Evolutionary conservation across 163 green algal species (phyloP).

Genomic region (Volvox carteri): DNA sequence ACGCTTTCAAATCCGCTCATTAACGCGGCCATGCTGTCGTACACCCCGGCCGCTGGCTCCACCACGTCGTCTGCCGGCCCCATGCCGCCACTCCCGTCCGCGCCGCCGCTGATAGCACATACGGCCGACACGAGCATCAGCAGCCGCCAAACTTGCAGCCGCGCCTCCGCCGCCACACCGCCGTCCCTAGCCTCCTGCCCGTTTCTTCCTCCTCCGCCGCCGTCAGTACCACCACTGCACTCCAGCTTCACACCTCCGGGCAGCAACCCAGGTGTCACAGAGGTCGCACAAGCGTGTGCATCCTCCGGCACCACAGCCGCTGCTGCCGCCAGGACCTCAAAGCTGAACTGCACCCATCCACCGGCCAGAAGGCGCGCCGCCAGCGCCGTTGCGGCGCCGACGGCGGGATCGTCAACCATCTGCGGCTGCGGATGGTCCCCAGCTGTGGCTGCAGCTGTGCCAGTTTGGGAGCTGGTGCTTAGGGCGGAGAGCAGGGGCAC

Average conservation of each 20-base stretch:
- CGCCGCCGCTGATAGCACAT: neutral
- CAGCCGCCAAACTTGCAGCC: constrained; percentile 31
- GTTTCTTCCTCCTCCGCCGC: neutral
- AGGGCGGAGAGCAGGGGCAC: constrained; percentile 1
- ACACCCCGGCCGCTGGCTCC: neutral
- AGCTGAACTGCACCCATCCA: constrained; percentile 38
- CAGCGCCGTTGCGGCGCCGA: neutral
- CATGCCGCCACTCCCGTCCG: neutral
- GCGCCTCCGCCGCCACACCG: neutral
- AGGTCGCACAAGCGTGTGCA: neutral
- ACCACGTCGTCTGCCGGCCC: neutral
- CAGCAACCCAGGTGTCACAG: neutral
- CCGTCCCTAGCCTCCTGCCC: neutral
- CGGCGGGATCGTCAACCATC: neutral
- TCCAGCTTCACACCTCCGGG: neutral
- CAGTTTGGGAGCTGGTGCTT: neutral
- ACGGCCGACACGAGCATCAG: neutral
- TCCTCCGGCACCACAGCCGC: neutral
- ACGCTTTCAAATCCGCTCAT: constrained; percentile 44
- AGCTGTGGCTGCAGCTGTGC: neutral
- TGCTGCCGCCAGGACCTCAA: constrained; percentile 13
- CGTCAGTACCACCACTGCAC: neutral
- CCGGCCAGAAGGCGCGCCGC: neutral
- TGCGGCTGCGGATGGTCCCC: neutral
- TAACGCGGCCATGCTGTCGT: neutral